Evolutionary conservation across 495 filamentous ascomycete species (phyloP), one percentile per base, ranked within the genome.

Genomic region (Hypoxylon lienhwacheense): DNA sequence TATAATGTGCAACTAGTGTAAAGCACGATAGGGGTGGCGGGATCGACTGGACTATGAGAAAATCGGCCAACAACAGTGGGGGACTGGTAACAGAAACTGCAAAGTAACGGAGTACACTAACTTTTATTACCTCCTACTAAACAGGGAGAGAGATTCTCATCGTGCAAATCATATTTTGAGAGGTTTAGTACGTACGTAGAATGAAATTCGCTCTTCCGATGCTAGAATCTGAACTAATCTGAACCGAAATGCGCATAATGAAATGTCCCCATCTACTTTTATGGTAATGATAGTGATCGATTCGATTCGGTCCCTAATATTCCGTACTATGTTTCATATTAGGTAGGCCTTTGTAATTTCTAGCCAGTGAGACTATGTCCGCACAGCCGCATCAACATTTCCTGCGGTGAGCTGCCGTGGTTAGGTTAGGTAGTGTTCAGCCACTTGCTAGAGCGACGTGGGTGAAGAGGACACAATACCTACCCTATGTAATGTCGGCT

Each of bases 311-410:
- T 32, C 49, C 39, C 42, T 36, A 36, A 46, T 21, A 17, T 24
- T 41, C 33, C 45, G 26, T 51, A 37, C 51, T 29, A 12, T 31
- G 57, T 61, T 61, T 61, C 57, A 61, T 4, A 29, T 55, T 55
- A n/a, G n/a, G n/a, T 39, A 61, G 51, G 28, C 46, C 41, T 31
- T 35, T 34, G 46, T 35, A 14, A 12, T 37, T 37, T 32, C 29
- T 50, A n/a, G 24, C 51, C 47, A 55, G 47, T 56, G 19, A 56
- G 36, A 47, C 19, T 10, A n/a, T 33, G 32, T 15, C 45, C 36
- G 37, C n/a, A 42, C 43, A 41, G 51, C 33, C 24, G 29, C 42
- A 39, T 24, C 52, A 42, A 42, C 35, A 46, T 53, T 22, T 33
- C 33, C 43, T 47, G 44, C 42, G 33, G 46, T 39, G 32, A 39